Conservation (phyloP, 352 stramenopile genomes). For the Plasmopara viticola region DNA sequence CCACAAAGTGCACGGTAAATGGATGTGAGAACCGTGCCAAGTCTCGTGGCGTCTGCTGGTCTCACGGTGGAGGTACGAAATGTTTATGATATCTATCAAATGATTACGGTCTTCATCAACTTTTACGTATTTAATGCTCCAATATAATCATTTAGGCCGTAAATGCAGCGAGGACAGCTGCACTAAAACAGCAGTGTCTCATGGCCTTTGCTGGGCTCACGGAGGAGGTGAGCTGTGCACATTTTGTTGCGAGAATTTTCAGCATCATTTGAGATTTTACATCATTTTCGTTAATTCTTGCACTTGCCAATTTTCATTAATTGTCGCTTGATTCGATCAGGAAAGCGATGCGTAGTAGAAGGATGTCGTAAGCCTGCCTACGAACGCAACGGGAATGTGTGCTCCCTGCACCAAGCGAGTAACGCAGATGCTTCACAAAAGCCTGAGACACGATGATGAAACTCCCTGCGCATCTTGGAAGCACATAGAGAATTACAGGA, state of each 20-base stretch:
- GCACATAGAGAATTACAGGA: slow-evolving; percentile 15
- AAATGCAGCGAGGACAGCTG: slow-evolving; percentile 60
- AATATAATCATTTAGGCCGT: slow-evolving; percentile 18
- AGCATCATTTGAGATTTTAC: neutral
- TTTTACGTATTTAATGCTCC: neutral
- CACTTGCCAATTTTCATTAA: slow-evolving; percentile 8
- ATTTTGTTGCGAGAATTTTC: neutral
- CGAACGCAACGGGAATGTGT: slow-evolving; percentile 72
- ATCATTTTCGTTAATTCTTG: slow-evolving; percentile 9
- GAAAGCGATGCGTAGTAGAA: slow-evolving; percentile 66
- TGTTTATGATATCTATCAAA: neutral
- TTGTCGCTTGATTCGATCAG: slow-evolving; percentile 18
- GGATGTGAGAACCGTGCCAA: slow-evolving; percentile 69
- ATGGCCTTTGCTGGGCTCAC: slow-evolving; percentile 75
- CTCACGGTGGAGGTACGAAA: slow-evolving; percentile 53
- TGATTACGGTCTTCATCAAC: neutral
- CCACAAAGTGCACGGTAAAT: slow-evolving; percentile 58
- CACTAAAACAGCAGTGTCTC: slow-evolving; percentile 69
- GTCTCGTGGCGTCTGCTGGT: slow-evolving; percentile 74
- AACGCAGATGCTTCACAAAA: slow-evolving; percentile 11
- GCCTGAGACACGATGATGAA: slow-evolving; percentile 22
- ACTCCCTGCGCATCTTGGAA: slow-evolving; percentile 11
- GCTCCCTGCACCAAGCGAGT: slow-evolving; percentile 32
- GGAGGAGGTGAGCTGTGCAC: slow-evolving; percentile 48
- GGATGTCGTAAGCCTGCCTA: slow-evolving; percentile 69